Evolutionary conservation across 2,329 filamentous ascomycete species (phyloP), one percentile per base, ranked within the genome.

Genomic region (Sporothrix phasma): DNA sequence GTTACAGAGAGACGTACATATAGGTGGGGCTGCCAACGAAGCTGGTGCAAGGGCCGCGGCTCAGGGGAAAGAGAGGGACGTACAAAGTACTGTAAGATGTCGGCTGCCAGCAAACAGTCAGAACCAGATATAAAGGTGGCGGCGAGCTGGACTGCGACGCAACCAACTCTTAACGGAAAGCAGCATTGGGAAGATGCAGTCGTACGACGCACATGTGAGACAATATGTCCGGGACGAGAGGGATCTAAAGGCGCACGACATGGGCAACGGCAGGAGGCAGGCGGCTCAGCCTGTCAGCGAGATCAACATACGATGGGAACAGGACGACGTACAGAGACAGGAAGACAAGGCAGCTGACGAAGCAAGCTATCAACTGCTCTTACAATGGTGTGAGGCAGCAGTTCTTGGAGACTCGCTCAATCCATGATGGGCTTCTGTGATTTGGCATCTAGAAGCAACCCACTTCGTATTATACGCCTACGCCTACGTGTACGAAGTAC

Each of bases 1-100:
- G 51, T 54, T 54, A 15, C 51, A 54, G 51, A n/a, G 31, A 51
- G 51, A 37, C 51, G 51, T 29, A n/a, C n/a, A 54, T 54, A 54
- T 37, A 22, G 51, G 31, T 56, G 51, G 51, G 51, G 31, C 22
- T 59, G 37, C 54, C 43, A 45, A 59, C 37, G 37, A 39, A 45
- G 22, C 54, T 7, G 45, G 37, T 29, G 54, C 54, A 45, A 37
- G 54, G 39, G 49, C 11, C 15, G 15, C 22, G 54, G 54, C 24
- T 45, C 22, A 10, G 31, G 5, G 29, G 49, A n/a, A n/a, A n/a
- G 17, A 51, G 13, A 29, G 17, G 17, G 46, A 26, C 17, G 15
- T n/a, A n/a, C n/a, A n/a, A n/a, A n/a, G n/a, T n/a, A n/a, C n/a
- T n/a, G n/a, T n/a, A n/a, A n/a, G n/a, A n/a, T n/a, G n/a, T n/a